phyloP scores from a whole-genome alignment of 2,329 filamentous ascomycete genomes.

The Neofusicoccum parvum region DNA sequence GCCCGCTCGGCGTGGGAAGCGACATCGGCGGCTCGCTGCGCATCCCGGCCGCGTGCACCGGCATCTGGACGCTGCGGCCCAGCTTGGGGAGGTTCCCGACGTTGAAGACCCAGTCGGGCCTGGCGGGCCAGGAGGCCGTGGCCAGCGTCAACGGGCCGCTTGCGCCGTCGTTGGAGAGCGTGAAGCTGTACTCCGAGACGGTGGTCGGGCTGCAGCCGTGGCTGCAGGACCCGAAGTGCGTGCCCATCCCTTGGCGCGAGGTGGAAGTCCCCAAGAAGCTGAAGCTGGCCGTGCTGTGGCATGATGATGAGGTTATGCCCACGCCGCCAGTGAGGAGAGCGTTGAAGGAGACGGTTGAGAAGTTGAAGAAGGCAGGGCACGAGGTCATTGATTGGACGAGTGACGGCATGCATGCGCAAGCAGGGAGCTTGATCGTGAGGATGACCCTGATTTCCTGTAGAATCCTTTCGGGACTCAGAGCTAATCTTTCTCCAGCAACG shows the following conservation, averaged over 20 bases:
- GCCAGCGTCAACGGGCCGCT: constrained; percentile 66
- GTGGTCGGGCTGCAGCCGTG: constrained; percentile 52
- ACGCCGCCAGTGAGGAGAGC: constrained; percentile 50
- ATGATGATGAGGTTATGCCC: constrained; percentile 40
- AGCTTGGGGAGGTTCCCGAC: constrained; percentile 64
- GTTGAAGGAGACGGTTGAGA: constrained; percentile 56
- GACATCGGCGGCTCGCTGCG: constrained; percentile 64
- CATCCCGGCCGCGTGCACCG: constrained; percentile 59
- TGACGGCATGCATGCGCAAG: constrained; percentile 15
- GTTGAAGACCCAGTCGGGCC: constrained; percentile 55
- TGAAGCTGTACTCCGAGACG: constrained; percentile 45
- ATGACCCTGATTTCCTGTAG: background rate
- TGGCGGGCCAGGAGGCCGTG: constrained; percentile 67
- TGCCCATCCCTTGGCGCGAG: constrained; percentile 57
- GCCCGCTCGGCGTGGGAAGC: constrained; percentile 63
- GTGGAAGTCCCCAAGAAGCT: constrained; percentile 51
- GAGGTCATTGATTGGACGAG: constrained; percentile 59
- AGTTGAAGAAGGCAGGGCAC: constrained; percentile 54
- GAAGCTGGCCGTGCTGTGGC: constrained; percentile 54
- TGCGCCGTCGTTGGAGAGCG: constrained; percentile 57
- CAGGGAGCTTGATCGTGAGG: constrained; percentile 16
- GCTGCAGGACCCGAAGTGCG: constrained; percentile 54
- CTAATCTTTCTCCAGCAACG: constrained; percentile 20
- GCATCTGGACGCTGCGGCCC: constrained; percentile 59
- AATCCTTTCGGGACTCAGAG: background rate